Evolutionary conservation across 106 monocot species (phyloP).

Genomic region (Alisma plantagoaquatica): DNA sequence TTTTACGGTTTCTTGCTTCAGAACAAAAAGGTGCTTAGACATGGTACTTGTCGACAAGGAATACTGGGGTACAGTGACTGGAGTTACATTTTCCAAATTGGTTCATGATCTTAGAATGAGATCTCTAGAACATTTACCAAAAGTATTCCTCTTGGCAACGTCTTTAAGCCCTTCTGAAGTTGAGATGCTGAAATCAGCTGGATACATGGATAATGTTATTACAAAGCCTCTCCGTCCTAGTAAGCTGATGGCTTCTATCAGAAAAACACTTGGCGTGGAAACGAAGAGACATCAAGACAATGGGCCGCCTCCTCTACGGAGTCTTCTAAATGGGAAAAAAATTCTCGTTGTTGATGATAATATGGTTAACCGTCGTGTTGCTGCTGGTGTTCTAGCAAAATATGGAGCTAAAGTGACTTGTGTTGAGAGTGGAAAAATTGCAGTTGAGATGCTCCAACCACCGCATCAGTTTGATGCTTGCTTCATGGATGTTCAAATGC

Average conservation of each 20-base stretch:
- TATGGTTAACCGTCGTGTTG: constrained; percentile 64
- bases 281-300: constrained; percentile 18
- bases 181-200: constrained; percentile 34
- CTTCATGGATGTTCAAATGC: constrained; percentile 98
- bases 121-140: constrained; percentile 29
- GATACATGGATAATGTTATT: constrained; percentile 46
- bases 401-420: constrained; percentile 72
- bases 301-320: constrained; percentile 32
- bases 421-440: constrained; percentile 67
- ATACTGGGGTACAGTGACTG: constrained; percentile 35
- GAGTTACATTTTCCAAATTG: constrained; percentile 29
- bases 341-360: constrained; percentile 90
- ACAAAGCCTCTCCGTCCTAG: constrained; percentile 64
- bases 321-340: constrained; percentile 44
- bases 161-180: constrained; percentile 32
- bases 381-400: constrained; percentile 63
- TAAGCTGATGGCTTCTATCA: constrained; percentile 56
- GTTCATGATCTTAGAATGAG: constrained; percentile 24
- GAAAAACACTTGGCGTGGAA: constrained; percentile 37
- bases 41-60: constrained; percentile 78
- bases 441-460: constrained; percentile 43
- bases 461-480: constrained; percentile 78
- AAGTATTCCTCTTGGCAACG: constrained; percentile 57
- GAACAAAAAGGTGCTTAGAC: constrained; percentile 23
- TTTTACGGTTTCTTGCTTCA: too few species aligned